Base-by-base conservation (phyloP, 768 basidiomycete species). In the Rhizopogon sp. region DNA sequence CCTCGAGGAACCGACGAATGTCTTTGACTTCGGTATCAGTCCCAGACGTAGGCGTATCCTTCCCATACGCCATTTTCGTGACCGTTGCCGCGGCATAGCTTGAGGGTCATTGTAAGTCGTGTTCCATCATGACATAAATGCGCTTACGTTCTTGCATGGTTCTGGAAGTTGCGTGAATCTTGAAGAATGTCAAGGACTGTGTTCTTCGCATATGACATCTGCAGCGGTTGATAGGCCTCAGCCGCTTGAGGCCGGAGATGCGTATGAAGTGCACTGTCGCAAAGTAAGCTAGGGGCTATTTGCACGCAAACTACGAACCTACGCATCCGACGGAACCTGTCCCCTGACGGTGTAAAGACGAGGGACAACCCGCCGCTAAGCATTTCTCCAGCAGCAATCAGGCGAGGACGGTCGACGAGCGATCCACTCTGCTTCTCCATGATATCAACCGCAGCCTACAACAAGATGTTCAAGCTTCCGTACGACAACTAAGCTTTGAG, bases 401-500 rank as follows among this genome's bases (percentile, higher is more conserved):
- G 72, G 2, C 63, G 57, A 6, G 79, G 81, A 43, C 81, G 64
- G 60, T 83, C 81, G 0, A 72, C 74, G 5, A 77, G 65, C 0
- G 69, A 60, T 0, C 75, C 76, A 2, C 80, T 80, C 58, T 81
- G 78, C 54, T 77, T 76, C 64, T 83, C 81, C 79, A 83, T 78
- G 52, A 83, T 76, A 7, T 82, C 79, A 1, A 80, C 70, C 0
- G 79, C 79, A 8, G 78, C 78, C 57, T 80, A 14, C 13, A 29
- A 33, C 2, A 6, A 25, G 1, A 29, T 29, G 9, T 5, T 29
- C 10, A 8, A n/a, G 28, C 16, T 9, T 29, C 8, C 5, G 16
- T n/a, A 50, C 3, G 22, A 11, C 14, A 22, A 39, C 1, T 28
- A 6, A n/a, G 28, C 28, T 8, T 44, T 8, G 28, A 6, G 33